phyloP scores from a whole-genome alignment of 768 basidiomycete genomes.

The Leccinum truebloodii region DNA sequence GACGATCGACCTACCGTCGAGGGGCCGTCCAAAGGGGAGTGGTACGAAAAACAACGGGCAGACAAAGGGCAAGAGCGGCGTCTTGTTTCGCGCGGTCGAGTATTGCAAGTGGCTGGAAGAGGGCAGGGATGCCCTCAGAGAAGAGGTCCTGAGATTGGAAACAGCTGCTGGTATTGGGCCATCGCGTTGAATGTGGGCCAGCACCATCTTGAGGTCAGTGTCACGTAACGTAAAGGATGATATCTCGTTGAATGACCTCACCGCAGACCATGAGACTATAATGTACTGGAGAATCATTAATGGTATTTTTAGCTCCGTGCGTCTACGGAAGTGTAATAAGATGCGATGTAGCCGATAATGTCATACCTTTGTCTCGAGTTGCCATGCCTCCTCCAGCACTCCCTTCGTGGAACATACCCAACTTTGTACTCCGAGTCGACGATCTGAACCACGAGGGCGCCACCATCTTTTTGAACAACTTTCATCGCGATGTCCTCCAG shows the following conservation, averaged over 20 bases:
- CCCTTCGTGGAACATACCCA: constrained; percentile 56
- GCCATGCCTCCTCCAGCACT: constrained; percentile 27
- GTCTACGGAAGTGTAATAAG: constrained; percentile 1
- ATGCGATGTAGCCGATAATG: constrained; percentile 7
- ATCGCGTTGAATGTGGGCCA: constrained; percentile 7
- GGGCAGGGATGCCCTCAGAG: constrained; percentile 65
- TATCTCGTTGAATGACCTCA: background rate
- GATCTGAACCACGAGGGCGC: constrained; percentile 62
- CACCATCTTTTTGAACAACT: constrained; percentile 51
- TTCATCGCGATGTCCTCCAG: constrained; percentile 42
- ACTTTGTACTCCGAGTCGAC: constrained; percentile 54
- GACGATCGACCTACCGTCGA: constrained; percentile 69
- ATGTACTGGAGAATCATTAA: constrained; percentile 4
- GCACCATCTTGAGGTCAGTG: constrained; percentile 16
- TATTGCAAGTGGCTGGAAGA: constrained; percentile 88
- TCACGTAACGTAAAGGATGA: background rate
- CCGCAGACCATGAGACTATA: background rate
- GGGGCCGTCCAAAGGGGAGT: constrained; percentile 80
- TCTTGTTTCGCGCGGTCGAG: constrained; percentile 83
- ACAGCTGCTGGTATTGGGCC: constrained; percentile 57
- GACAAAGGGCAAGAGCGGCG: constrained; percentile 87
- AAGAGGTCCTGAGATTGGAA: constrained; percentile 71
- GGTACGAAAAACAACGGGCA: constrained; percentile 63
- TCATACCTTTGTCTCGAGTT: background rate
- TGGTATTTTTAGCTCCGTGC: constrained; percentile 10